Evolutionary conservation across 163 green algal species (phyloP).

Genomic region (Chlamydomonas reinhardtii): DNA sequence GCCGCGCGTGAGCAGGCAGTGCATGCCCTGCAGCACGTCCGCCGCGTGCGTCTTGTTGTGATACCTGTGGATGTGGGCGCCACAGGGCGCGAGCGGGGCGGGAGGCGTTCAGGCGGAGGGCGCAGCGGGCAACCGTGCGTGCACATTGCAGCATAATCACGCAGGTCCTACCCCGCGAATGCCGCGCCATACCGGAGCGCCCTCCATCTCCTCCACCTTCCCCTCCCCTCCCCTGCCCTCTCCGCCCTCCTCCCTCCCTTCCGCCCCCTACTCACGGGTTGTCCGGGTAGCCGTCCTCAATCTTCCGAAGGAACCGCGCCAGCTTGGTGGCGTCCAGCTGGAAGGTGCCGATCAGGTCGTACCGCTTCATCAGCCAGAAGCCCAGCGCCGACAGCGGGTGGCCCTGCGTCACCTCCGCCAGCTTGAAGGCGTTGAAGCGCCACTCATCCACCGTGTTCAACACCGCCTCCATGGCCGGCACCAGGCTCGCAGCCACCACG

Average conservation of each 20-base stretch:
- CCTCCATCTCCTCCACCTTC: too few relatives aligned
- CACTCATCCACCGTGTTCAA: conserved; percentile 66
- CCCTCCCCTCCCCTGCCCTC: too few relatives aligned
- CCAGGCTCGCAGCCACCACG: conserved; percentile 32
- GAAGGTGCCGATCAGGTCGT: conserved; percentile 47
- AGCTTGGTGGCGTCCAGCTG: conserved; percentile 56
- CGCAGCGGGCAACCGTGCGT: too few relatives aligned
- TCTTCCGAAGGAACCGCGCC: conserved; percentile 58
- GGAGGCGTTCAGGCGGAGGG: too few relatives aligned
- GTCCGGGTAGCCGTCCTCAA: conserved; percentile 72
- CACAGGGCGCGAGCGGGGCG: too few relatives aligned
- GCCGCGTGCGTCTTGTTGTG: conserved; percentile 67
- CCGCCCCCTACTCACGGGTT: conserved; percentile 47
- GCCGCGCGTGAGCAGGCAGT: conserved; percentile 66
- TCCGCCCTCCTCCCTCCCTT: too few relatives aligned
- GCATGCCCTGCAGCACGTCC: conserved; percentile 68
- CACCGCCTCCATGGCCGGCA: conserved; percentile 59
- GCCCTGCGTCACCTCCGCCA: conserved; percentile 57
- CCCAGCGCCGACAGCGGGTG: conserved; percentile 61
- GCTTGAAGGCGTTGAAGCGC: conserved; percentile 72
- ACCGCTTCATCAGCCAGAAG: conserved; percentile 65
- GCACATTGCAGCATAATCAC: too few relatives aligned
- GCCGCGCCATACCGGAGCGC: too few relatives aligned
- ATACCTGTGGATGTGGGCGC: too few relatives aligned
- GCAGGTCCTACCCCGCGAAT: too few relatives aligned